Conservation (phyloP, 805 yeast genomes). For the Metschnikowia drakensbergensis region DNA sequence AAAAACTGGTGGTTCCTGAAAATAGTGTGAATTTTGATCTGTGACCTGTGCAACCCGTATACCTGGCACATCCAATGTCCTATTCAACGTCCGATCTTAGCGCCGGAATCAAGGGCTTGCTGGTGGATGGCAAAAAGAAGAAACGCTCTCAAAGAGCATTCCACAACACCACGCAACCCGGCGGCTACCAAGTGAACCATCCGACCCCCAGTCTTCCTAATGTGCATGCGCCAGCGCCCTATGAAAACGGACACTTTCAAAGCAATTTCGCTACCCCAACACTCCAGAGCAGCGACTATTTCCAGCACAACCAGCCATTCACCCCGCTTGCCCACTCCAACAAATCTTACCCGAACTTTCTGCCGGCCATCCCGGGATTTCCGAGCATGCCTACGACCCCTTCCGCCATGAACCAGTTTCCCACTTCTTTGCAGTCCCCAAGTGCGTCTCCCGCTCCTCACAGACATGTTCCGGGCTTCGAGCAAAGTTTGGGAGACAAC, state of each 20-base stretch:
- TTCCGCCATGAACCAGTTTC: constrained; percentile 4
- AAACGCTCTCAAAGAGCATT: constrained; percentile 17
- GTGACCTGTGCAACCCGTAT: too few relatives aligned
- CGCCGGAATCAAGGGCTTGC: constrained; percentile 12
- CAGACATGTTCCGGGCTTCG: constrained; percentile 1
- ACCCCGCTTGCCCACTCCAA: constrained; percentile 4
- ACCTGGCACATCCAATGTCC: not conserved
- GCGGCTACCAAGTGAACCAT: constrained; percentile 2
- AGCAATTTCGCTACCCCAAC: not conserved
- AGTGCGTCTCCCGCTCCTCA: not conserved
- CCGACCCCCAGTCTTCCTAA: not conserved
- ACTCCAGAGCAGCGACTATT: not conserved
- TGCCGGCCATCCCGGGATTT: not conserved
- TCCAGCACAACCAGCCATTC: not conserved
- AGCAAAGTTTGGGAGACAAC: not conserved
- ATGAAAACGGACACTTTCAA: not conserved
- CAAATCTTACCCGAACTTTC: constrained; percentile 1
- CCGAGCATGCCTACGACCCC: constrained; percentile 3
- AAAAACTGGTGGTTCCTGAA: too few relatives aligned
- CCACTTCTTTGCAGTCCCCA: not conserved
- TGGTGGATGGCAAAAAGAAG: constrained; percentile 10
- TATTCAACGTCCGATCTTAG: constrained; percentile 10
- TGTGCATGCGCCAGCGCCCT: not conserved
- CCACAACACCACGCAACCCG: constrained; percentile 11
- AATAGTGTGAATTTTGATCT: too few relatives aligned